phyloP scores from a whole-genome alignment of 2,329 filamentous ascomycete genomes.

The Trichoderma sp. region DNA sequence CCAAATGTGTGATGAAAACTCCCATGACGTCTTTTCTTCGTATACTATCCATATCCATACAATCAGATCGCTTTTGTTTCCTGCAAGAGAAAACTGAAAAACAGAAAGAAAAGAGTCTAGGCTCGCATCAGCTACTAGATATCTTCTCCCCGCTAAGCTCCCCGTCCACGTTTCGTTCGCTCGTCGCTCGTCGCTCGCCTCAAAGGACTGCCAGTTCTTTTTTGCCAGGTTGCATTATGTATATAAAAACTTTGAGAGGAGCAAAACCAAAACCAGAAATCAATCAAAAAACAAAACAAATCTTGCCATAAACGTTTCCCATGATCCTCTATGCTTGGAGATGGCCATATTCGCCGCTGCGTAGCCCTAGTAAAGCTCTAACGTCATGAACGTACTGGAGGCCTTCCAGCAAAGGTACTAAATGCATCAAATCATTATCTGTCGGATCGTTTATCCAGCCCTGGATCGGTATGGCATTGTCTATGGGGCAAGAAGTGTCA shows the following conservation, averaged over 20 bases:
- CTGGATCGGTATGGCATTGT: slow-evolving; percentile 98
- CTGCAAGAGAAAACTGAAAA: not conserved
- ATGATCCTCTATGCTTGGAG: slow-evolving; percentile 49
- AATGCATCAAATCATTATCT: slow-evolving; percentile 89
- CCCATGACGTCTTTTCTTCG: slow-evolving; percentile 23
- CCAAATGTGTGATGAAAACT: not conserved
- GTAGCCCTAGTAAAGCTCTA: slow-evolving; percentile 82
- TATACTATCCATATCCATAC: slow-evolving; percentile 24
- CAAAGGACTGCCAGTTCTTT: slow-evolving; percentile 2
- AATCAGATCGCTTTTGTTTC: slow-evolving; percentile 1
- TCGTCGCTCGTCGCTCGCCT: slow-evolving; percentile 15
- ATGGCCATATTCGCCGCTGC: slow-evolving; percentile 79
- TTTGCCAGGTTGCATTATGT: slow-evolving; percentile 17
- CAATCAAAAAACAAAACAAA: slow-evolving; percentile 6
- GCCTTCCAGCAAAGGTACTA: slow-evolving; percentile 90
- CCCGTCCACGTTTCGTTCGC: not conserved
- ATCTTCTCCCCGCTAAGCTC: not conserved
- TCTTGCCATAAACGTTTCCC: slow-evolving; percentile 24
- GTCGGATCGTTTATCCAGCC: slow-evolving; percentile 99
- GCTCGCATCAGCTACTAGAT: slow-evolving; percentile 1
- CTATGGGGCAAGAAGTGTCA: slow-evolving; percentile 51
- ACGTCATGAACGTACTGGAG: slow-evolving; percentile 97
- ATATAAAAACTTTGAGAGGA: not conserved
- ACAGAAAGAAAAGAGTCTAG: not conserved
- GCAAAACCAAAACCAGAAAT: slow-evolving; percentile 11